Base-by-base conservation (phyloP, 768 basidiomycete species). In the Mycena haematopus region DNA sequence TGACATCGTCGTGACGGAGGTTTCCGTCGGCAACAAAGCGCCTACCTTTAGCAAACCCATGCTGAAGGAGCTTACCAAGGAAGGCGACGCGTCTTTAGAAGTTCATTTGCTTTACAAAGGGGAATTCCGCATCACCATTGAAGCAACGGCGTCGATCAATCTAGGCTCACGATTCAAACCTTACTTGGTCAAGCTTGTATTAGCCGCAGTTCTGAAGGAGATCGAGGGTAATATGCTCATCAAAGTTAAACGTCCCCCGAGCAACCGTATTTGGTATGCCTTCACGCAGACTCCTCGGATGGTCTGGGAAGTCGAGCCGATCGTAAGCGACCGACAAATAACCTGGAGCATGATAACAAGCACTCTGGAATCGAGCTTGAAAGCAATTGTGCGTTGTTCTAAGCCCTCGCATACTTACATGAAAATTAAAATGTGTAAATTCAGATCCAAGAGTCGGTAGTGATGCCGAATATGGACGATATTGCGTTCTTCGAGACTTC, bases 381-480 rank as follows among this genome's bases (percentile, higher is more conserved):
- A 90, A 76, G 92, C 96, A 72, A 89, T 93, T 64, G 95, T 95
- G 84, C 82, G 79, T 73, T 38, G 3, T 52, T 45, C 47, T 8
- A 21, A 45, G 6, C 22, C 51, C 17, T 44, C 11, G 17, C 27
- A 13, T 45, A 7, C 27, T 8, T 29, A 13, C 35, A 13, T 33
- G n/a, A 47, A 25, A 17, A 31, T 63, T 61, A 47, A 14, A 38
- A 42, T 40, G 2, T 40, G 2, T 7, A 35, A 13, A 62, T 56
- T 19, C 69, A 99, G 96, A 92, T 99, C 60, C 84, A 87, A 68
- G 96, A 99, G 68, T 95, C 95, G 0, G 85, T 99, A 21, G 97
- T 99, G 21, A 78, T 96, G 73, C 97, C 97, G 6, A 93, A 97
- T 76, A 97, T 98, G 95, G 97, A 99, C 74, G 97, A 99, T 70